Conservation (phyloP, 805 yeast species). For the Saturnispora dispora region DNA sequence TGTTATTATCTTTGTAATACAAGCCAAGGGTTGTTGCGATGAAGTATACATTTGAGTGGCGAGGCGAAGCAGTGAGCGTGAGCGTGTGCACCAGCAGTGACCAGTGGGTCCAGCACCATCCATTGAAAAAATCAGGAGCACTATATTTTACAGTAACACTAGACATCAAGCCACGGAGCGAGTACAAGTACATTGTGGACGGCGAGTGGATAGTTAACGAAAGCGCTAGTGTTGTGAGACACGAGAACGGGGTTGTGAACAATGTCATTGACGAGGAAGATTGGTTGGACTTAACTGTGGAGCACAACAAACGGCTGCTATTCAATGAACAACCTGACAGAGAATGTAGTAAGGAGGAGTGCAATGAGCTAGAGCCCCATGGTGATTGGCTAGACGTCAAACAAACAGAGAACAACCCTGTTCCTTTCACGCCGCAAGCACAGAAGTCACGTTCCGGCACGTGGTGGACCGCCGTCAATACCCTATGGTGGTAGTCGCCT, state of each 20-base stretch:
- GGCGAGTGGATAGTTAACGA: constrained; percentile 40
- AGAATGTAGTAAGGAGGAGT: too few relatives aligned
- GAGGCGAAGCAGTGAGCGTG: constrained; percentile 22
- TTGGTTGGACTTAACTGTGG: constrained; percentile 9
- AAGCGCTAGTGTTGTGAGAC: constrained; percentile 1
- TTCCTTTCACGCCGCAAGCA: neutral
- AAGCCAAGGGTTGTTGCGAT: neutral
- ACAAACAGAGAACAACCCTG: neutral
- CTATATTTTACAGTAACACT: constrained; percentile 9
- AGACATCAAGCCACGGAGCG: constrained; percentile 26
- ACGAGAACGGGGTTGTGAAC: constrained; percentile 2
- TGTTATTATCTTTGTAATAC: neutral
- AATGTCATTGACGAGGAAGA: constrained; percentile 2
- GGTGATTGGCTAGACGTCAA: neutral
- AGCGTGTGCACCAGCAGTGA: constrained; percentile 55
- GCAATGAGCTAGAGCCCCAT: neutral
- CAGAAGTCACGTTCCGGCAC: neutral
- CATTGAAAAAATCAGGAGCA: constrained; percentile 33
- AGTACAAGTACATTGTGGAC: constrained; percentile 53
- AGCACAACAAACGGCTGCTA: neutral
- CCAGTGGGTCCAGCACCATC: constrained; percentile 42
- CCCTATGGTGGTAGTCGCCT: neutral
- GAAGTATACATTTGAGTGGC: constrained; percentile 4
- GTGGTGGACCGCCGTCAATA: neutral
- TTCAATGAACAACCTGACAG: too few relatives aligned